These are phyloP conservation scores for Prototheca cutis DNA, from an alignment of 163 green algal species.

Conservation along the genomic window DNA sequence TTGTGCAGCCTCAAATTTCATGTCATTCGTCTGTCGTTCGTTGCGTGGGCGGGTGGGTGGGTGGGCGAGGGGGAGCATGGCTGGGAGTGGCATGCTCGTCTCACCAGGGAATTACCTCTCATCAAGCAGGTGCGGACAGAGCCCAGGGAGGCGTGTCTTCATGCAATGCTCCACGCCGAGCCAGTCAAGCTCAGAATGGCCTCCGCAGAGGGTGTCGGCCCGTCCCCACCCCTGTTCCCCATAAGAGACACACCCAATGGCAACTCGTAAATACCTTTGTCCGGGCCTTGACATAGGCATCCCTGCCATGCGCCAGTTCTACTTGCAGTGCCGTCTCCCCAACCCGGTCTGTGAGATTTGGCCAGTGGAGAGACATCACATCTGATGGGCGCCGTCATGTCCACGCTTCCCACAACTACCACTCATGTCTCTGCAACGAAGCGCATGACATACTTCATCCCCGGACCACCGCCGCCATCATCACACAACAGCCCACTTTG, in stretches of 20 bases:
- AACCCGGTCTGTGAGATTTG: constrained; percentile 2
- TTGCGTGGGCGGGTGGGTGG: background rate
- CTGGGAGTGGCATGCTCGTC: background rate
- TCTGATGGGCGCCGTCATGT: no score
- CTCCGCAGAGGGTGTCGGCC: no score
- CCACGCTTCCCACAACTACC: no score
- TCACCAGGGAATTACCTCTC: no score
- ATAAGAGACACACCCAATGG: background rate
- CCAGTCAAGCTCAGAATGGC: no score
- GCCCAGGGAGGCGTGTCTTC: no score
- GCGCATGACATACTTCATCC: no score
- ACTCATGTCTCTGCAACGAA: no score
- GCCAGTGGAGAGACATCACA: no score
- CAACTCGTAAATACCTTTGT: background rate
- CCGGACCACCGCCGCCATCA: no score
- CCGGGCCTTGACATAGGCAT: background rate
- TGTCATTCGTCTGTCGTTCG: constrained; percentile 9
- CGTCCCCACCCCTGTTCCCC: background rate
- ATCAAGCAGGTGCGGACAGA: no score
- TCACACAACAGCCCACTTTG: background rate
- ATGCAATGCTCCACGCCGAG: no score
- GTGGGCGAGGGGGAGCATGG: background rate
- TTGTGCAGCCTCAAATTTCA: constrained; percentile 10
- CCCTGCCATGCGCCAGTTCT: constrained; percentile 13
- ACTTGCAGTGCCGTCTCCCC: constrained; percentile 14